Conservation (phyloP, 2,329 filamentous ascomycete species). For the Rutstroemia sp. region DNA sequence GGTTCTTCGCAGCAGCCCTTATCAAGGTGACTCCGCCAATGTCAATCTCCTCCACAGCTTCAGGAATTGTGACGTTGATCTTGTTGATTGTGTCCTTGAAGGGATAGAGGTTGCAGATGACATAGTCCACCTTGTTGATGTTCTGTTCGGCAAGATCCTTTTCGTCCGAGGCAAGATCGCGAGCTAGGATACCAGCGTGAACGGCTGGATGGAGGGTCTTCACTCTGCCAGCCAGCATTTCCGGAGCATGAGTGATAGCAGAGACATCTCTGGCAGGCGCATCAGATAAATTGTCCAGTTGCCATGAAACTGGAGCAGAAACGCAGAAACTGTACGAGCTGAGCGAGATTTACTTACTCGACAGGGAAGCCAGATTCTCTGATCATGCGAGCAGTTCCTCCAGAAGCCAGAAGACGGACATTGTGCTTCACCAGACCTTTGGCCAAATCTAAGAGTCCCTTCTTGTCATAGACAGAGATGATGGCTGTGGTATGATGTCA, state of each 20-base stretch:
- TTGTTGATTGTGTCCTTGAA: conserved; percentile 98
- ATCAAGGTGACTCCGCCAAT: conserved; percentile 96
- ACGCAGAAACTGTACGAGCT: conserved; percentile 27
- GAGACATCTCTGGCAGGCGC: conserved; percentile 71
- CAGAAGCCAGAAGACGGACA: conserved; percentile 88
- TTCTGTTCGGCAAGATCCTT: conserved; percentile 94
- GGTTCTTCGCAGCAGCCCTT: conserved; percentile 96
- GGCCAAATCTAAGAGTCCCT: conserved; percentile 82
- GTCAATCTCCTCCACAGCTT: conserved; percentile 98
- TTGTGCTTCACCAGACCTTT: conserved; percentile 84
- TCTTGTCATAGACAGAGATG: conserved; percentile 98
- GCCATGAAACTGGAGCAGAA: neutral
- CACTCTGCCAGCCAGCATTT: conserved; percentile 88
- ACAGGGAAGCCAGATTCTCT: conserved; percentile 93
- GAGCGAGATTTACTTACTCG: conserved; percentile 50
- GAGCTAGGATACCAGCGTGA: conserved; percentile 76
- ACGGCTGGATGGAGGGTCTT: conserved; percentile 95
- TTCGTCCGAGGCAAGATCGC: conserved; percentile 90
- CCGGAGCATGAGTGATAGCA: conserved; percentile 90
- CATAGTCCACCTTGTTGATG: conserved; percentile 90
- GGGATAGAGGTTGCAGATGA: conserved; percentile 97
- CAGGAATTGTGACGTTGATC: conserved; percentile 91
- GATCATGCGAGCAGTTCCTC: conserved; percentile 93
- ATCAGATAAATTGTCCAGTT: neutral
- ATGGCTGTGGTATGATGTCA: conserved; percentile 53